A percentile compares a stretch with the other conserved stretches of the same genome.
Evolutionary conservation across 352 stramenopile species (phyloP).

Genomic region (Pythium rhizo-oryzae): DNA sequence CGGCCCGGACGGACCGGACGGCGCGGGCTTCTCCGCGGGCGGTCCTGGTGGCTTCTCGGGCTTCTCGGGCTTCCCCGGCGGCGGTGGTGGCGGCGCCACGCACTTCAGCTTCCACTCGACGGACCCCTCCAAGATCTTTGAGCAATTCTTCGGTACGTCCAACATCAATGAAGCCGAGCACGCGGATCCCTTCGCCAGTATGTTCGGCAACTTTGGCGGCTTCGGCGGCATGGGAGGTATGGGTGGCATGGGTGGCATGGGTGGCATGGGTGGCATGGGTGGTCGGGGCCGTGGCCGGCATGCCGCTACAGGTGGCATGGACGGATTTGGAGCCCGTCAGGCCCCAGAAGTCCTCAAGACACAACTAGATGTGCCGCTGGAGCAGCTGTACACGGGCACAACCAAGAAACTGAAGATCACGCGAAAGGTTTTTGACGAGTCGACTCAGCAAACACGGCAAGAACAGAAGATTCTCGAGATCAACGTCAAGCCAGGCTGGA

Average conservation of each 20-base stretch:
- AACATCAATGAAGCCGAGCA: conserved; percentile 79
- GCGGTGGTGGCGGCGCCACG: conserved; percentile 29
- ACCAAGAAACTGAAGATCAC: conserved; percentile 96
- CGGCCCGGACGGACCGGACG: conserved; percentile 20
- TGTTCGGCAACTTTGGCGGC: conserved; percentile 63
- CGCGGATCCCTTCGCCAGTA: conserved; percentile 68
- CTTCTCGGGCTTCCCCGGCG: conserved; percentile 80
- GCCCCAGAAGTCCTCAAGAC: conserved; percentile 64
- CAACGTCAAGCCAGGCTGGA: conserved; percentile 96
- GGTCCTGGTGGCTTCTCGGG: conserved; percentile 49
- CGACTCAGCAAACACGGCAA: conserved; percentile 88
- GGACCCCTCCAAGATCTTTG: conserved; percentile 89
- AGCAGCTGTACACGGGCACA: conserved; percentile 82
- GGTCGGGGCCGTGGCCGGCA: not conserved
- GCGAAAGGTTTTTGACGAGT: conserved; percentile 87
- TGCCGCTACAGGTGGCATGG: conserved; percentile 22
- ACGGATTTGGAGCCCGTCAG: conserved; percentile 47
- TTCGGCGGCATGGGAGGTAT: conserved; percentile 46
- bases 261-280: conserved; percentile 29
- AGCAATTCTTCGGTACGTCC: conserved; percentile 90
- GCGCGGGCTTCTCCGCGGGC: conserved; percentile 32
- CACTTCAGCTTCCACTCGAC: conserved; percentile 79
- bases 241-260: conserved; percentile 36
- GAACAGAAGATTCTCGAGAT: conserved; percentile 96
- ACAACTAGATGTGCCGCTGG: conserved; percentile 93